phyloP scores from a whole-genome alignment of 1,284 basidiomycete species.

The Naganishia albida region DNA sequence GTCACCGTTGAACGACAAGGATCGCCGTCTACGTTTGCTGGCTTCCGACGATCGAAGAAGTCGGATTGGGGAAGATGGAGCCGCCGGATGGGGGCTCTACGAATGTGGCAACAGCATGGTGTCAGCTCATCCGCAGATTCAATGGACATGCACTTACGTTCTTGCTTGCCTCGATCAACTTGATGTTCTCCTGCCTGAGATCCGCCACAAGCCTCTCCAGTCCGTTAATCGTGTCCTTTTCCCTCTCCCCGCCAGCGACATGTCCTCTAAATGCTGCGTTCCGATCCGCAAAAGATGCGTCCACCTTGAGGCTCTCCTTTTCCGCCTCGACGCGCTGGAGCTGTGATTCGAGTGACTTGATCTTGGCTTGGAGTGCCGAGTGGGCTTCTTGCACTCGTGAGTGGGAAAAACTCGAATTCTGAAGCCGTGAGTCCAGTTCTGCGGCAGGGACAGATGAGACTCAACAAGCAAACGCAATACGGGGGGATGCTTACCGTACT shows the following conservation, averaged over 20 bases:
- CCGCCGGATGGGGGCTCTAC: neutral
- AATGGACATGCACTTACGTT: constrained; percentile 35
- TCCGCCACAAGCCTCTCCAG: constrained; percentile 39
- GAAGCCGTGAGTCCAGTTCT: constrained; percentile 21
- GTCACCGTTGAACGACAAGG: constrained; percentile 31
- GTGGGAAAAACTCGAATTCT: constrained; percentile 31
- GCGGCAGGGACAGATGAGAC: neutral
- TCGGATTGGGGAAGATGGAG: neutral
- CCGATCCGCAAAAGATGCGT: constrained; percentile 18
- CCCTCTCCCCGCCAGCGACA: constrained; percentile 24
- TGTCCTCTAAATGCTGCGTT: constrained; percentile 5
- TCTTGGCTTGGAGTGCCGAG: constrained; percentile 35
- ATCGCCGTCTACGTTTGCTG: constrained; percentile 25
- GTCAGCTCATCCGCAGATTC: neutral
- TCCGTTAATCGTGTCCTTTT: constrained; percentile 21
- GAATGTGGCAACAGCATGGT: too few relatives aligned
- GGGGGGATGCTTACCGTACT: constrained; percentile 41
- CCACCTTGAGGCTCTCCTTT: constrained; percentile 35
- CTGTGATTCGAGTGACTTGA: constrained; percentile 42
- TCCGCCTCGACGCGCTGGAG: constrained; percentile 38
- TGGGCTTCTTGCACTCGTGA: constrained; percentile 31
- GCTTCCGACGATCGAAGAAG: neutral
- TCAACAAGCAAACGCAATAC: neutral
- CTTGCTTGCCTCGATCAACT: constrained; percentile 35
- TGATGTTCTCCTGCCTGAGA: constrained; percentile 39